These are phyloP conservation scores for Exophiala viscosa DNA, from an alignment of 2,329 filamentous ascomycete genomes.

Conservation along the genomic window DNA sequence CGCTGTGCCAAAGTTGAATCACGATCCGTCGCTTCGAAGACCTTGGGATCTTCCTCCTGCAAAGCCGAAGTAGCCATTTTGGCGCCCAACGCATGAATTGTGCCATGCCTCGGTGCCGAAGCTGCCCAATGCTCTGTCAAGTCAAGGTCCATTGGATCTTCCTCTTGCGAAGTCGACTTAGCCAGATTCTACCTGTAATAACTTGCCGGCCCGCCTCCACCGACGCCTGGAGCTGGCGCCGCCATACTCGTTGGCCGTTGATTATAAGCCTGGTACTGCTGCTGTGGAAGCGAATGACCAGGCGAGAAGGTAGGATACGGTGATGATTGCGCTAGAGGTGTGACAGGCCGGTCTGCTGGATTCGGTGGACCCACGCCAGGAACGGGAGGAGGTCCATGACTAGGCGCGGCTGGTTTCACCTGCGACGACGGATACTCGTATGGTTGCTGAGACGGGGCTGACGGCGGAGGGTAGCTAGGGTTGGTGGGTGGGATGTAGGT, in stretches of 20 bases:
- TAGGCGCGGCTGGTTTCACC: slow-evolving; percentile 18
- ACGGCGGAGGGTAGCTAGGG: slow-evolving; percentile 55
- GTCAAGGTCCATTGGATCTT: no score
- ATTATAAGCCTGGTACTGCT: slow-evolving; percentile 28
- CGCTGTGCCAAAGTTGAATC: no score
- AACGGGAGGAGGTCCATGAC: slow-evolving; percentile 21
- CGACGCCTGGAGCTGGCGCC: slow-evolving; percentile 4
- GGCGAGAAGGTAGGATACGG: slow-evolving; percentile 21
- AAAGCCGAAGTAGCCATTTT: no score
- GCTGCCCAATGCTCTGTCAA: no score
- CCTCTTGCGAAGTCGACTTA: neutral
- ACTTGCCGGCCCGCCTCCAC: slow-evolving; percentile 8
- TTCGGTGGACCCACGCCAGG: slow-evolving; percentile 7
- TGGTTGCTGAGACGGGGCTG: slow-evolving; percentile 10
- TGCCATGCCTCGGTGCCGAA: no score
- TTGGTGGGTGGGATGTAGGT: slow-evolving; percentile 51
- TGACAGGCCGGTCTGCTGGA: slow-evolving; percentile 8
- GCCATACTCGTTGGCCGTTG: slow-evolving; percentile 17
- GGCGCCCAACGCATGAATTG: no score
- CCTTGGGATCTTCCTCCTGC: no score
- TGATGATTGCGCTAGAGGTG: slow-evolving; percentile 12
- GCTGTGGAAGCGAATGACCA: slow-evolving; percentile 8
- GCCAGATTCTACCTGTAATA: slow-evolving; percentile 14
- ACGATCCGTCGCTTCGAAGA: no score
- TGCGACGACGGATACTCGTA: slow-evolving; percentile 20